phyloP scores from a whole-genome alignment of 164 flowering plant genomes.

The Tetracentron sinense region DNA sequence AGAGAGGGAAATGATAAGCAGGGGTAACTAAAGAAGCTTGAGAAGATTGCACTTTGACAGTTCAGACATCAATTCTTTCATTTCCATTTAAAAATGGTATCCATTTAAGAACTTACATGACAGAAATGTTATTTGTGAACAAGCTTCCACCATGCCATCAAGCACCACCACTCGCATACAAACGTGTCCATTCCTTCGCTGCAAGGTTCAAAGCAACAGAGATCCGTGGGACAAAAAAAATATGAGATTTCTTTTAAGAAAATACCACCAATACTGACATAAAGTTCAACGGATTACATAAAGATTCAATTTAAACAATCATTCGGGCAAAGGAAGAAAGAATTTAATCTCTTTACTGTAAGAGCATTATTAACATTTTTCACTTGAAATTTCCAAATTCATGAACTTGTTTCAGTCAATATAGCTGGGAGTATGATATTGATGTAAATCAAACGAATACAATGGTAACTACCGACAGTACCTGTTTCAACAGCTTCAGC shows the following conservation, averaged over 20 bases:
- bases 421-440: not conserved
- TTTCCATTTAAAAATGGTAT: constrained; percentile 19
- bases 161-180: constrained; percentile 90
- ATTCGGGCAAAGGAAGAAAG: not conserved
- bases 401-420: not conserved
- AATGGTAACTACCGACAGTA: constrained; percentile 15
- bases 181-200: constrained; percentile 95
- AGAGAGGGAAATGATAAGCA: constrained; percentile 9
- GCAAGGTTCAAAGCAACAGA: constrained; percentile 28
- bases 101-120: constrained; percentile 16
- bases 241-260: no score
- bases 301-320: not conserved
- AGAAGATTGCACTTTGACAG: constrained; percentile 5
- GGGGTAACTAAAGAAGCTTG: constrained; percentile 12
- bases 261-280: no score
- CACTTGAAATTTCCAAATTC: not conserved
- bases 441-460: not conserved
- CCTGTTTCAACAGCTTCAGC: constrained; percentile 98
- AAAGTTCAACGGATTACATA: no score
- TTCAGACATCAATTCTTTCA: constrained; percentile 24
- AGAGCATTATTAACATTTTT: not conserved
- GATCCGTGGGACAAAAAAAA: not conserved
- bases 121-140: constrained; percentile 22
- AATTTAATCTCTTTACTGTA: not conserved
- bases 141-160: constrained; percentile 28